phyloP scores from a whole-genome alignment of 257 asterid species.

The Handroanthus guayacan region DNA sequence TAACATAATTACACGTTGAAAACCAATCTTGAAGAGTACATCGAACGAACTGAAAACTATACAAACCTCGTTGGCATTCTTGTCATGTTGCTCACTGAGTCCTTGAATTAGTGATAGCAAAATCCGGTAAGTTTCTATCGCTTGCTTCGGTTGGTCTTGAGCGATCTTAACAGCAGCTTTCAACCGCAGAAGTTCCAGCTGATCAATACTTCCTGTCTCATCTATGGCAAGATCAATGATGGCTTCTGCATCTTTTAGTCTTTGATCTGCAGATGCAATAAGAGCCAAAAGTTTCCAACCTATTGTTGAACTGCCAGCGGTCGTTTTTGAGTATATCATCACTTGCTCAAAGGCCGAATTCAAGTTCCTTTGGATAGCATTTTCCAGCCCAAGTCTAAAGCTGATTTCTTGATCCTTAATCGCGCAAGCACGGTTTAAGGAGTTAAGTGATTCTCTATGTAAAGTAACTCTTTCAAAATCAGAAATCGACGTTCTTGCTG shows the following conservation, averaged over 20 bases:
- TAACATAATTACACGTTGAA: neutral
- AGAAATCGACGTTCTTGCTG: constrained; percentile 63
- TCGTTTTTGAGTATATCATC: constrained; percentile 59
- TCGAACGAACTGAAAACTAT: neutral
- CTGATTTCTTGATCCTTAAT: constrained; percentile 62
- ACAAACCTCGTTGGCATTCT: constrained; percentile 47
- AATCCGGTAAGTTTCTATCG: constrained; percentile 77
- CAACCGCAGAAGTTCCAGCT: constrained; percentile 70
- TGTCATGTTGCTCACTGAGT: constrained; percentile 40
- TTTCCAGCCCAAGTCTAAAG: constrained; percentile 67
- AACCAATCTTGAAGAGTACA: neutral
- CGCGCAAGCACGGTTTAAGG: constrained; percentile 50
- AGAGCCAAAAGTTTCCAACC: constrained; percentile 84
- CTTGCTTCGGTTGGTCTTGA: constrained; percentile 78
- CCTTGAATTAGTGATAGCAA: constrained; percentile 75
- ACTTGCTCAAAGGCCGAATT: constrained; percentile 62
- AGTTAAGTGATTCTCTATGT: constrained; percentile 59
- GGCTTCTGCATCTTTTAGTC: constrained; percentile 72
- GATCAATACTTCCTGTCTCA: constrained; percentile 71
- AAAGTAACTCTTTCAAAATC: constrained; percentile 63
- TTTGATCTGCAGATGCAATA: constrained; percentile 82
- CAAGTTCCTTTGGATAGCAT: constrained; percentile 76
- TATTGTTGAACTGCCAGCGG: constrained; percentile 57
- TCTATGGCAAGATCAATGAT: constrained; percentile 78
- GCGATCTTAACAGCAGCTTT: constrained; percentile 80